Conservation (phyloP, 2,329 filamentous ascomycete genomes). For the Pseudogymnoascus sp. region DNA sequence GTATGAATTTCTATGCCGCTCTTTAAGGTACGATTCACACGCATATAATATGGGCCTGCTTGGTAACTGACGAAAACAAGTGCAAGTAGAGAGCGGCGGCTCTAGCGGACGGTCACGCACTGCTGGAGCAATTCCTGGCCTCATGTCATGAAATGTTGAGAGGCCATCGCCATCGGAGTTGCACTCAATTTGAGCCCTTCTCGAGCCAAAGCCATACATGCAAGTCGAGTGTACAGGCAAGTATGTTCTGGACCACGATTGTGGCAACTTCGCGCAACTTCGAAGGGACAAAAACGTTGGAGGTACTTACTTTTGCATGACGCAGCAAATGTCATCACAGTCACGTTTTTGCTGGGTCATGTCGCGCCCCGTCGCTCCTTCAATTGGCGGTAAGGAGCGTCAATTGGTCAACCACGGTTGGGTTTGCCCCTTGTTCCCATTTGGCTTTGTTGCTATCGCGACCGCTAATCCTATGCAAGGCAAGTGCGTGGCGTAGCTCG, state of each 20-base stretch:
- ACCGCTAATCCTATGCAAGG: constrained; percentile 14
- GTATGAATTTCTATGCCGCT: no score
- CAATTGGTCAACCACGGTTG: constrained; percentile 5
- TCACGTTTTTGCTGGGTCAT: constrained; percentile 8
- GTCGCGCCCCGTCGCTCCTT: not conserved
- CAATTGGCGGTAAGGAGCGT: not conserved
- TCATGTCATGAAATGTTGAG: not conserved
- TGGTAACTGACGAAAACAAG: no score
- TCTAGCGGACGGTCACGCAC: not conserved
- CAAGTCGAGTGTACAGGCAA: not conserved
- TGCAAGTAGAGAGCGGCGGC: not conserved
- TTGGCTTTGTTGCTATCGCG: constrained; percentile 7
- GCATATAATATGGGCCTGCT: no score
- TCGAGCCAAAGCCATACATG: not conserved
- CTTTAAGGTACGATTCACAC: no score
- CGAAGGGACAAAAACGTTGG: not conserved
- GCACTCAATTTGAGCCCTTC: not conserved
- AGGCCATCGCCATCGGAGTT: not conserved
- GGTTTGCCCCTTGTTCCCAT: constrained; percentile 7
- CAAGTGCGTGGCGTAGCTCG: constrained; percentile 20
- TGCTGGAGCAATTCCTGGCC: not conserved
- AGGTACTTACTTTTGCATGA: constrained; percentile 3
- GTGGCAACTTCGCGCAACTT: not conserved
- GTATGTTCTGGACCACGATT: not conserved
- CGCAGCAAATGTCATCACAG: not conserved